phyloP scores from a whole-genome alignment of 1,139 yeast species.

The Yamadazyma triangularis region DNA sequence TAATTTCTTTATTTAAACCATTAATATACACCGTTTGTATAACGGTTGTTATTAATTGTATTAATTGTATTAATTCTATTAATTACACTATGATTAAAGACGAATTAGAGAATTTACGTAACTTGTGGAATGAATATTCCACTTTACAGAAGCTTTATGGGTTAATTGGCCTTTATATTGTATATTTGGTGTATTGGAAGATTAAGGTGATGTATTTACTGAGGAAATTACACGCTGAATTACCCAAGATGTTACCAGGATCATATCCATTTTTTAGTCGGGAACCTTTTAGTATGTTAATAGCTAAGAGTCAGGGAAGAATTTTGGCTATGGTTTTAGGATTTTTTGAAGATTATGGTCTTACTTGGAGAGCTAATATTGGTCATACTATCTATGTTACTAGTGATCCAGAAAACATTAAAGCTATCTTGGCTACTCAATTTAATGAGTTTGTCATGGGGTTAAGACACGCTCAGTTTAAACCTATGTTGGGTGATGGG shows the following conservation, averaged over 20 bases:
- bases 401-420: conserved; percentile 35
- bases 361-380: conserved; percentile 11
- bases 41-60: too few relatives aligned
- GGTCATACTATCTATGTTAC: conserved; percentile 20
- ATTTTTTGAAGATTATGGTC: conserved; percentile 8
- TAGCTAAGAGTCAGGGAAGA: conserved; percentile 10
- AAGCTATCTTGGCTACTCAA: conserved; percentile 39
- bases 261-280: conserved; percentile 16
- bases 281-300: conserved; percentile 10
- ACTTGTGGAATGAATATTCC: too few relatives aligned
- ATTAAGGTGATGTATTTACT: conserved; percentile 7
- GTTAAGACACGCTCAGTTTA: conserved; percentile 36
- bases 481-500: conserved; percentile 51
- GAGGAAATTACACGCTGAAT: conserved; percentile 14
- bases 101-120: too few relatives aligned
- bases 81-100: too few relatives aligned
- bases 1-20: too few relatives aligned
- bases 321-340: conserved; percentile 6
- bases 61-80: too few relatives aligned
- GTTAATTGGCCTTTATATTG: conserved; percentile 1
- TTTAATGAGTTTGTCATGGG: conserved; percentile 54
- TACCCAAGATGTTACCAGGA: conserved; percentile 10
- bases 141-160: background rate
- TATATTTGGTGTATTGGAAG: conserved; percentile 4
- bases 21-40: too few relatives aligned